Evolutionary conservation across 2,329 filamentous ascomycete genomes (phyloP), one percentile per base, ranked within the genome.

Genomic region (Rhynchosporium agropyri): DNA sequence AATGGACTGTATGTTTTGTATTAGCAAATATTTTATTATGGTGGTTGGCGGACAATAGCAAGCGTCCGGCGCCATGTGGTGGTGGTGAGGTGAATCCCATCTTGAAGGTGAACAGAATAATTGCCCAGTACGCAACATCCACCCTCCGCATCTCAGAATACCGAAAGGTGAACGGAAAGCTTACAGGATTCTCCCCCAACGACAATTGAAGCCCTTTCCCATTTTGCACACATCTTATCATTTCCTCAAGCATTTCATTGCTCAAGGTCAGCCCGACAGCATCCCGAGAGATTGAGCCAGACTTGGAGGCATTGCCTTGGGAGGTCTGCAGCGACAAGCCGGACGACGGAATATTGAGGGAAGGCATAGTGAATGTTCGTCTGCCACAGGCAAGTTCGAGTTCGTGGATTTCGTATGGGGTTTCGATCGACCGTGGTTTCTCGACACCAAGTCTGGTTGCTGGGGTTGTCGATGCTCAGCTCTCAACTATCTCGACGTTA

Each of bases 221-320:
- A 76, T 81, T 79, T 70, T 82, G 81, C 45, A 84, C 80, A 70
- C 82, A 84, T 73, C 79, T 79, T 68, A 89, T 86, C 81, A 89
- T 83, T 65, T 84, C 80, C 72, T 86, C 83, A 69, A 89, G 82
- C 58, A 85, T 78, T 72, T 77, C 78, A 72, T 86, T 81, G 69
- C 78, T 81, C 65, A 89, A 75, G n/a, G 78, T 81, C 61, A 89
- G 76, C 66, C 83, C 80, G 71, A 88, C 84, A 38, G 82, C 83
- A 70, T 86, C 83, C 36, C 78, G 77, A 8, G 81, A 82, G 43
- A 83, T 75, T 62, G 77, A 74, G 58, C 78, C 76, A 70, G 76
- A 73, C 58, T 79, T 78, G 67, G 80, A 76, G 66, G 81, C 78
- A 45, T 42, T 9, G 75, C 59, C 63, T 15, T 56, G 58, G 40